A percentile compares a stretch with the other conserved stretches of the same genome.
phyloP scores from a whole-genome alignment of 1,284 basidiomycete genomes.

The Cystobasidium sp. region DNA sequence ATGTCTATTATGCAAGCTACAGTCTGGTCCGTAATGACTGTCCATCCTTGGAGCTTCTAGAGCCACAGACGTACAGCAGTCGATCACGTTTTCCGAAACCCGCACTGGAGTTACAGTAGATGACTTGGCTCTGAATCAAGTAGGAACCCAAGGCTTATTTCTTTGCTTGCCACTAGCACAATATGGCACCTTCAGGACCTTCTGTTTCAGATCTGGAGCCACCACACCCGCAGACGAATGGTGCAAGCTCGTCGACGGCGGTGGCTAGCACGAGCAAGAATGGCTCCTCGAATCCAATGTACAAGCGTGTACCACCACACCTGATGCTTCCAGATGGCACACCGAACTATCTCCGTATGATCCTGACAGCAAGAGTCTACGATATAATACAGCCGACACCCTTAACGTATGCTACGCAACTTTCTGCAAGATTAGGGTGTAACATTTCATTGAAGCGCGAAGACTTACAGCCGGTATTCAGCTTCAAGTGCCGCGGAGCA shows the following conservation, averaged over 20 bases:
- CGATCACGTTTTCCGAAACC: neutral
- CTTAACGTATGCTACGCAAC: conserved; percentile 79
- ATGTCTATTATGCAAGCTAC: too few relatives aligned
- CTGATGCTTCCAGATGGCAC: conserved; percentile 70
- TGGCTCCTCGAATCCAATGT: conserved; percentile 55
- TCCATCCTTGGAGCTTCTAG: too few relatives aligned
- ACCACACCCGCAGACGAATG: neutral
- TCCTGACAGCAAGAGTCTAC: conserved; percentile 91
- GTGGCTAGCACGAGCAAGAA: neutral
- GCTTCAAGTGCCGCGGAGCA: conserved; percentile 97
- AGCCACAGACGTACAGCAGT: too few relatives aligned
- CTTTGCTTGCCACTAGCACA: neutral
- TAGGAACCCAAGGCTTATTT: neutral
- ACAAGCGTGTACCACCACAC: conserved; percentile 71
- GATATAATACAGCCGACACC: conserved; percentile 81
- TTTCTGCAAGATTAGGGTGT: conserved; percentile 85
- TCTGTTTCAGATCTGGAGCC: neutral
- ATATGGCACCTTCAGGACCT: neutral
- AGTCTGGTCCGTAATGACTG: too few relatives aligned
- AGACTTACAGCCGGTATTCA: conserved; percentile 95
- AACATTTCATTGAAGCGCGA: conserved; percentile 94
- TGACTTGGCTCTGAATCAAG: neutral
- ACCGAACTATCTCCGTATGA: conserved; percentile 92
- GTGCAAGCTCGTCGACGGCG: neutral
- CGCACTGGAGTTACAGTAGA: neutral